Evolutionary conservation across 1,284 basidiomycete species (phyloP).

Genomic region (Leucoagaricus sp.): DNA sequence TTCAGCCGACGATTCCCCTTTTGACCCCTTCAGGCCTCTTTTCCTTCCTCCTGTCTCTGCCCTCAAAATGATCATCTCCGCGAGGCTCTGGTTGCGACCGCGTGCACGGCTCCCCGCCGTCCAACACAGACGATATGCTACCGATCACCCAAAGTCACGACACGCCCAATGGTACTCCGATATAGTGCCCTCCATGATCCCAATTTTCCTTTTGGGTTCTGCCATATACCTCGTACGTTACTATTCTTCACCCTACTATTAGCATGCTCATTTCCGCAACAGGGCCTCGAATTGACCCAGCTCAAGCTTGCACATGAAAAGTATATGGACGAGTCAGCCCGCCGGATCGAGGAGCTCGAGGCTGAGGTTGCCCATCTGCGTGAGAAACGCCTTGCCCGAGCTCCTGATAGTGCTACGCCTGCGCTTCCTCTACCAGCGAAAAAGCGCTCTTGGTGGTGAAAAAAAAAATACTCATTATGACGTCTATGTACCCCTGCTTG

Average conservation of each 20-base stretch:
- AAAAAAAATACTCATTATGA: background rate
- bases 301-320: slow-evolving; percentile 68
- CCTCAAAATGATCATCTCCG: background rate
- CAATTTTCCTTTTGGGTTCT: slow-evolving; percentile 72
- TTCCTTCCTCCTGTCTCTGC: background rate
- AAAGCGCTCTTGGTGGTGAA: slow-evolving; percentile 12
- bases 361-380: slow-evolving; percentile 51
- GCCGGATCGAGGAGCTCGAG: slow-evolving; percentile 57
- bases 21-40: background rate
- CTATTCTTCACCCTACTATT: slow-evolving; percentile 4
- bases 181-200: slow-evolving; percentile 73
- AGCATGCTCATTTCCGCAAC: slow-evolving; percentile 6
- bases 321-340: slow-evolving; percentile 59
- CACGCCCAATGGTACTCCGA: slow-evolving; percentile 69
- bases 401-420: background rate
- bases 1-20: slow-evolving; percentile 9
- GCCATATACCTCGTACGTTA: slow-evolving; percentile 69
- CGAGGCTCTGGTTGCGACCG: slow-evolving; percentile 12
- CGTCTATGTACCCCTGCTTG: background rate
- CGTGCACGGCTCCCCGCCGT: slow-evolving; percentile 11
- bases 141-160: slow-evolving; percentile 35
- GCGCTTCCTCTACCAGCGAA: background rate
- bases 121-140: slow-evolving; percentile 12
- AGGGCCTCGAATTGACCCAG: slow-evolving; percentile 69
- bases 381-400: slow-evolving; percentile 20